Evolutionary conservation across 164 flowering plant species (phyloP).

Genomic region (Cinnamomum chago): DNA sequence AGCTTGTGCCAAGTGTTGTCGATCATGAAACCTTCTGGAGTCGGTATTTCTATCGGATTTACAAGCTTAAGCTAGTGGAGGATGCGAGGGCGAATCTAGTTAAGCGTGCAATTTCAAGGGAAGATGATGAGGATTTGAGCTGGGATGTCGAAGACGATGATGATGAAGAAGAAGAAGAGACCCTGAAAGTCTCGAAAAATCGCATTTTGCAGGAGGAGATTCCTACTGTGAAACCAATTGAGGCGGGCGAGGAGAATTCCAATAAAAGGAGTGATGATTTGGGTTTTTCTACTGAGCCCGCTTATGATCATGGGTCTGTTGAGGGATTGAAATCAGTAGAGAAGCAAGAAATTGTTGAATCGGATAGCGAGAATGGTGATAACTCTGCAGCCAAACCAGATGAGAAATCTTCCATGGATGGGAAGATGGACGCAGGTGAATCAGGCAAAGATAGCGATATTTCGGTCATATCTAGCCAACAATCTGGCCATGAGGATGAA

Average conservation of each 20-base stretch:
- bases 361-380: constrained; percentile 7
- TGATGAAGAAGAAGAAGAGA: background rate
- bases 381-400: constrained; percentile 16
- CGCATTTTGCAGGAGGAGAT: background rate
- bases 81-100: constrained; percentile 70
- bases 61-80: constrained; percentile 62
- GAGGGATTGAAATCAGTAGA: background rate
- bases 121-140: constrained; percentile 77
- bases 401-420: constrained; percentile 29
- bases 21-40: constrained; percentile 62
- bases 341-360: background rate
- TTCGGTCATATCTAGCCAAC: constrained; percentile 61
- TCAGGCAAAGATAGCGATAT: constrained; percentile 52
- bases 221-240: background rate
- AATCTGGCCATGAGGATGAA: constrained; percentile 50
- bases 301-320: background rate
- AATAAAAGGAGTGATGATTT: background rate
- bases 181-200: too few species aligned
- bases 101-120: constrained; percentile 58
- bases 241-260: background rate
- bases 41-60: constrained; percentile 62
- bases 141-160: constrained; percentile 86
- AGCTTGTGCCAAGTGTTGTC: constrained; percentile 52
- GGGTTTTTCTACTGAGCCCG: background rate
- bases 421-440: constrained; percentile 33